Evolutionary conservation across 106 monocot species (phyloP).

Genomic region (Dendrobium chrysotoxum): DNA sequence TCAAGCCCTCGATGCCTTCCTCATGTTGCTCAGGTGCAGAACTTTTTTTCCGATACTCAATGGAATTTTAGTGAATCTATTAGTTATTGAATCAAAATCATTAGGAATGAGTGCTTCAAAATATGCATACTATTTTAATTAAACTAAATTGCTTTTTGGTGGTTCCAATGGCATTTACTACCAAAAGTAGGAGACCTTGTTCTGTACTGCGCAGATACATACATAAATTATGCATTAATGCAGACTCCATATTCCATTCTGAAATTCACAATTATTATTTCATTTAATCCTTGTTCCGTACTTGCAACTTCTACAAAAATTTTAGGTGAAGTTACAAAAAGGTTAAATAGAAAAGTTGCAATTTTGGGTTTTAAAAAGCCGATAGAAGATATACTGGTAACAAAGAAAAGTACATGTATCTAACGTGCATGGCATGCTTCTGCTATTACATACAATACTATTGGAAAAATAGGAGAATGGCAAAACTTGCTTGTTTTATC

Average conservation of each 20-base stretch:
- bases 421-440: neutral
- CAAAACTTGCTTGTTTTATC: no score
- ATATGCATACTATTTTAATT: no score
- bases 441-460: neutral
- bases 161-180: no score
- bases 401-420: neutral
- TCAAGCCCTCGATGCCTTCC: slow-evolving; percentile 95
- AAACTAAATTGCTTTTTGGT: no score
- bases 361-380: neutral
- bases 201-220: neutral
- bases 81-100: no score
- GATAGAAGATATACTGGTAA: neutral
- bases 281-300: neutral
- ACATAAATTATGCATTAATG: neutral
- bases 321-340: neutral
- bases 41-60: neutral
- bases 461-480: no score
- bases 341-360: neutral
- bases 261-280: neutral
- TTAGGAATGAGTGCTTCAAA: no score
- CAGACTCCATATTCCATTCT: neutral
- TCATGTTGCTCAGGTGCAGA: slow-evolving; percentile 84
- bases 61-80: neutral
- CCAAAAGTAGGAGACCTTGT: no score
- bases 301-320: neutral